Conservation (phyloP, 371 early-diverging fungal genomes). For the Actinomucor elegans region DNA sequence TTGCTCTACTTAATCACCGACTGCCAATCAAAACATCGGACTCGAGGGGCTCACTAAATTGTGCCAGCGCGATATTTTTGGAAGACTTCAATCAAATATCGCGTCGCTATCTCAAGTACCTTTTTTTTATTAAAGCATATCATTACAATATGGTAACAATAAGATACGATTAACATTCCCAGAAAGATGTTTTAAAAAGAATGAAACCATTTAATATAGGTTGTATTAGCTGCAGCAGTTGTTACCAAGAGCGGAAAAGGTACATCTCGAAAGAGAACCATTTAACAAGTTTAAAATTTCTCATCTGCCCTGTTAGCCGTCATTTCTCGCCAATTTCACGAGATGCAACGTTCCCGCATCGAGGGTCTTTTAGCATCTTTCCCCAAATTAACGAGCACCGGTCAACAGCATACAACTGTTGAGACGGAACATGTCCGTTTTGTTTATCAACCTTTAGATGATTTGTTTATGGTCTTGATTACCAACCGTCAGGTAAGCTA, state of each 20-base stretch:
- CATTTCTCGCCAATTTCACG: slow-evolving; percentile 95
- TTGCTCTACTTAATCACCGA: too few species aligned
- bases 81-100: too few species aligned
- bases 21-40: too few species aligned
- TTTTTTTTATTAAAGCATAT: too few species aligned
- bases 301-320: slow-evolving; percentile 64
- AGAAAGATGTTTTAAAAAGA: too few species aligned
- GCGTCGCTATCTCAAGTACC: background rate
- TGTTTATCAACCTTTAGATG: slow-evolving; percentile 96
- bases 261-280: slow-evolving; percentile 29
- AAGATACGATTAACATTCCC: too few species aligned
- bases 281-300: slow-evolving; percentile 1
- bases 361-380: slow-evolving; percentile 95
- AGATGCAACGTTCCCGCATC: slow-evolving; percentile 95
- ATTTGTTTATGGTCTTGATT: slow-evolving; percentile 88
- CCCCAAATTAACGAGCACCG: slow-evolving; percentile 89
- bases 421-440: slow-evolving; percentile 97
- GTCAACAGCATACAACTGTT: slow-evolving; percentile 95
- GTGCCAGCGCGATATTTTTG: too few species aligned
- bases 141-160: too few species aligned
- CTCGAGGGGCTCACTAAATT: too few species aligned
- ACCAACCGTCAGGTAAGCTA: slow-evolving; percentile 68
- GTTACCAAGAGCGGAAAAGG: slow-evolving; percentile 95
- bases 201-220: slow-evolving; percentile 54
- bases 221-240: slow-evolving; percentile 86